Percentiles rank a stretch among this genome's conserved stretches.
Evolutionary conservation across 805 yeast species (phyloP).

Genomic region (Komagataella phaffii): DNA sequence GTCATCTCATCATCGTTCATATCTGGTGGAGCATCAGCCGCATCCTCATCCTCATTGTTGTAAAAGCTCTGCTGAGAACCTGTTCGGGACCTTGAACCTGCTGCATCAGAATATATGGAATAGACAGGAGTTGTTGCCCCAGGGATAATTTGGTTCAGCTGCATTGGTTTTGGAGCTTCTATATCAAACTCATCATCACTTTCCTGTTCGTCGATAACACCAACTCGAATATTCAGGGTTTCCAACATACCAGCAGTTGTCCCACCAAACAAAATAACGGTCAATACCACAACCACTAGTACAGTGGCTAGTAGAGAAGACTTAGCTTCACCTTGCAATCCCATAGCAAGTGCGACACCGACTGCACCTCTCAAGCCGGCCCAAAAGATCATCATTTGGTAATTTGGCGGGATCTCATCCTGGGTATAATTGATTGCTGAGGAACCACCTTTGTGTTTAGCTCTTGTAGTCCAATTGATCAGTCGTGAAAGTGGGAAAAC

Average conservation of each 20-base stretch:
- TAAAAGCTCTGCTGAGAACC: conserved; percentile 11
- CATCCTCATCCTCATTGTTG: conserved; percentile 10
- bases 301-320: conserved; percentile 87
- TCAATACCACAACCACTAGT: conserved; percentile 87
- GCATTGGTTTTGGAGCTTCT: conserved; percentile 40
- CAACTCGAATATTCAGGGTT: conserved; percentile 83
- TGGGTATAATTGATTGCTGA: conserved; percentile 24
- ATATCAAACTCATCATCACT: conserved; percentile 94
- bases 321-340: conserved; percentile 88
- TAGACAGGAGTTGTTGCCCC: neutral
- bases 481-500: conserved; percentile 87
- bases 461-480: conserved; percentile 65
- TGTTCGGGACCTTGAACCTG: conserved; percentile 12
- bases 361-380: conserved; percentile 99
- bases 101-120: conserved; percentile 6
- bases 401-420: conserved; percentile 88
- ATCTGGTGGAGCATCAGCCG: conserved; percentile 8
- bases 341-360: conserved; percentile 98
- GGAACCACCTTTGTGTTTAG: conserved; percentile 28
- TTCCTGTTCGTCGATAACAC: conserved; percentile 70
- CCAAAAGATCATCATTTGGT: conserved; percentile 99
- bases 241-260: conserved; percentile 98
- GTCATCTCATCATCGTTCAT: conserved; percentile 10
- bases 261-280: conserved; percentile 95
- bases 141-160: neutral